Evolutionary conservation across 345 rosid genomes (phyloP).

Genomic region (Heritiera fomes): DNA sequence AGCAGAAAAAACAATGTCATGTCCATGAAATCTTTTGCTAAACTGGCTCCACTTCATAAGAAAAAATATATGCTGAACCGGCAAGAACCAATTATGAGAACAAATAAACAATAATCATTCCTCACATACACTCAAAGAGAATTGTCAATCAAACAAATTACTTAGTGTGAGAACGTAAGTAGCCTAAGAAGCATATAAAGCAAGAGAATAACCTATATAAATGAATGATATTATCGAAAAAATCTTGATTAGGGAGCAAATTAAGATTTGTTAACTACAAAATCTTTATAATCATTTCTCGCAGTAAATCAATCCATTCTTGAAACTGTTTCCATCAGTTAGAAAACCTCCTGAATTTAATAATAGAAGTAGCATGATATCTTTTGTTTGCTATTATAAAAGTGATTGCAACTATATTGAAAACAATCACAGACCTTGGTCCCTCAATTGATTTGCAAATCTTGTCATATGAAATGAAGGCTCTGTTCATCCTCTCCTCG

Average conservation of each 20-base stretch:
- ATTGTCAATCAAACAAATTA: background rate
- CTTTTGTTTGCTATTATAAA: background rate
- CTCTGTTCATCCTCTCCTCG: no score
- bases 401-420: background rate
- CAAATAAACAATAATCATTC: background rate
- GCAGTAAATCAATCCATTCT: conserved; percentile 88
- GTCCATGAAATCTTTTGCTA: no score
- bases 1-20: no score
- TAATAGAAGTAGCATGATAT: no score
- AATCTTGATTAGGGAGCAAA: conserved; percentile 74
- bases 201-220: conserved; percentile 61
- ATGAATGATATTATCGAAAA: conserved; percentile 72
- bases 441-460: no score
- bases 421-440: no score
- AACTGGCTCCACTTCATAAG: background rate
- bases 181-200: background rate
- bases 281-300: conserved; percentile 74
- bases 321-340: conserved; percentile 36
- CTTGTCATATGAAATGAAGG: no score
- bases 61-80: background rate
- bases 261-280: conserved; percentile 59
- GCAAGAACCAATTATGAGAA: background rate
- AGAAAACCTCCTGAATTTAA: conserved; percentile 7
- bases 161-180: background rate
- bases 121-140: background rate